These are phyloP conservation scores for Pyricularia grisea DNA, from an alignment of 2,329 filamentous ascomycete genomes.

Conservation along the genomic window DNA sequence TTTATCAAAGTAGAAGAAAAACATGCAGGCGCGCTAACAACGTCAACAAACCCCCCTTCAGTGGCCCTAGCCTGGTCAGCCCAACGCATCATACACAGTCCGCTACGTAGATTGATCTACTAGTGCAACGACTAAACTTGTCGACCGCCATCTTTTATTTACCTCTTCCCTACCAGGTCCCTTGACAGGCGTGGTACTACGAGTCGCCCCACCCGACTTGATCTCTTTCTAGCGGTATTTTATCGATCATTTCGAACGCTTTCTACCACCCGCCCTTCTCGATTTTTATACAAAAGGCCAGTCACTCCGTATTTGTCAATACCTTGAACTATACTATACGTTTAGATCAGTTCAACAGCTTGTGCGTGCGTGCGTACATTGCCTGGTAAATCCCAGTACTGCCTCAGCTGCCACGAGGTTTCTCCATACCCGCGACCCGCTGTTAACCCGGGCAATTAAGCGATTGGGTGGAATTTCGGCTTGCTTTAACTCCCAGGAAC, in stretches of 20 bases:
- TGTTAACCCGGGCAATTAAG: not conserved
- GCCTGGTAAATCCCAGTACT: not conserved
- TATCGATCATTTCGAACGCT: not conserved
- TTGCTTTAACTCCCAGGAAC: not conserved
- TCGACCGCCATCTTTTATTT: not conserved
- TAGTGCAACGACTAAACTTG: not conserved
- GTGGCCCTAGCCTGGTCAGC: not conserved
- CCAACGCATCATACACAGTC: slow-evolving; percentile 1
- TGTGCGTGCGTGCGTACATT: not conserved
- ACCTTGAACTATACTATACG: no score
- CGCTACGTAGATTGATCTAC: not conserved
- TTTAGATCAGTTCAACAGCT: not conserved
- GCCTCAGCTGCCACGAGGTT: not conserved
- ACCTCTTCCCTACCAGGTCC: not conserved
- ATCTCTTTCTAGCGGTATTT: no score
- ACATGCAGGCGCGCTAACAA: not conserved
- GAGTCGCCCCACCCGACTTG: not conserved
- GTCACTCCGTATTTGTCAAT: no score
- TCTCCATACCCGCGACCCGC: not conserved
- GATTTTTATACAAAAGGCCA: not conserved
- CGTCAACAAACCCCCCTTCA: not conserved
- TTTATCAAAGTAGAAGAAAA: not conserved
- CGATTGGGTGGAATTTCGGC: not conserved
- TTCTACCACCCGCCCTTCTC: not conserved
- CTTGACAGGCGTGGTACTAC: not conserved